phyloP scores from a whole-genome alignment of 2,329 filamentous ascomycete genomes.

The Dactylellina cionopaga region DNA sequence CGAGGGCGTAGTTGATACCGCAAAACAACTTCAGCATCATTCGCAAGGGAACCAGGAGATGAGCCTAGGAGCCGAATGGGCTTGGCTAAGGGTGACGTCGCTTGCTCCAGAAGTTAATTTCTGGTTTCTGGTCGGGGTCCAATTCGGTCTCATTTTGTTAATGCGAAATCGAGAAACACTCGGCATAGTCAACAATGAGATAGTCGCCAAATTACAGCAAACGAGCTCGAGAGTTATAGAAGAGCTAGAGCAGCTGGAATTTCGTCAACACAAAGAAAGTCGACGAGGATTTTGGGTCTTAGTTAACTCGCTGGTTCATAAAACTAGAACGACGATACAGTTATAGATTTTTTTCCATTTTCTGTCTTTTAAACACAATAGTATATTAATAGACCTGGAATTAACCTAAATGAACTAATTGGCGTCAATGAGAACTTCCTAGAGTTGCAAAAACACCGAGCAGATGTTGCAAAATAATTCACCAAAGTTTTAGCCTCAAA shows the following conservation, averaged over 20 bases:
- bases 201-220: not conserved
- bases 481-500: no score
- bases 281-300: conserved; percentile 22
- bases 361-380: not conserved
- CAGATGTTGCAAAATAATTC: no score
- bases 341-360: not conserved
- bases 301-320: conserved; percentile 1
- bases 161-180: conserved; percentile 6
- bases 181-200: not conserved
- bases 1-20: conserved; percentile 9
- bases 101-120: conserved; percentile 22
- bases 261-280: conserved; percentile 4
- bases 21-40: not conserved
- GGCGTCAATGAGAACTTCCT: no score
- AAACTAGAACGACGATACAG: not conserved
- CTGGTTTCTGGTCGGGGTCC: conserved; percentile 27
- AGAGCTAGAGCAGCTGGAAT: conserved; percentile 6
- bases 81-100: conserved; percentile 19
- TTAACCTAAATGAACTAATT: no score
- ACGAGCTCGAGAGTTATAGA: not conserved
- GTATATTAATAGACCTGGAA: conserved; percentile 5
- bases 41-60: not conserved
- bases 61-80: conserved; percentile 9
- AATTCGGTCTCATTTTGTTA: conserved; percentile 19
- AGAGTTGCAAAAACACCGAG: no score